Evolutionary conservation across 2,329 filamentous ascomycete genomes (phyloP).

Genomic region (Myriosclerotinia curreyana): DNA sequence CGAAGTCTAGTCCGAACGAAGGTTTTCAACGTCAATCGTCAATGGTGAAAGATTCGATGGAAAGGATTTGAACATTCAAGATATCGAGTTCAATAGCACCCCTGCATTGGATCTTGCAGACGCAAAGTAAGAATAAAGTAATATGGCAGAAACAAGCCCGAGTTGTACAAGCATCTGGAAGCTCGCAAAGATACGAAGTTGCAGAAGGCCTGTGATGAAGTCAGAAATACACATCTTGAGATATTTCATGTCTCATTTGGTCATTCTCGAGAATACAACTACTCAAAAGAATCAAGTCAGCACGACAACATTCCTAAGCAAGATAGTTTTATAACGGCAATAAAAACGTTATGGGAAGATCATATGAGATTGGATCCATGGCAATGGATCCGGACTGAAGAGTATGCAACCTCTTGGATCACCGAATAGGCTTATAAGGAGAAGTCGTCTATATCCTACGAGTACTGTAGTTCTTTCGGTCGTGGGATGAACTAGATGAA

Average conservation of each 20-base stretch:
- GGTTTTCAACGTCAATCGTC: no score
- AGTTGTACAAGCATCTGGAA: slow-evolving; percentile 45
- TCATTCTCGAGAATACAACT: slow-evolving; percentile 33
- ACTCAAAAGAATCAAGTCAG: slow-evolving; percentile 35
- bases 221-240: slow-evolving; percentile 37
- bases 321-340: slow-evolving; percentile 43
- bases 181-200: slow-evolving; percentile 41
- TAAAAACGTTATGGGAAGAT: slow-evolving; percentile 46
- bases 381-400: slow-evolving; percentile 44
- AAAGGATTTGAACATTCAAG: slow-evolving; percentile 39
- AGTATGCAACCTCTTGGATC: slow-evolving; percentile 43
- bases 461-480: slow-evolving; percentile 40
- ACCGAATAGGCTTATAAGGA: slow-evolving; percentile 43
- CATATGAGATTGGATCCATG: slow-evolving; percentile 45
- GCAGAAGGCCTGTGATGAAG: slow-evolving; percentile 42
- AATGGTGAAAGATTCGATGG: slow-evolving; percentile 31
- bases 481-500: slow-evolving; percentile 41
- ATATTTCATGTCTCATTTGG: neutral
- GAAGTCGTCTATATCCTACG: slow-evolving; percentile 41
- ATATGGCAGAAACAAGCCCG: slow-evolving; percentile 41
- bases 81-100: slow-evolving; percentile 50
- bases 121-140: no score
- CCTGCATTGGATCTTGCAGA: slow-evolving; percentile 48
- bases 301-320: slow-evolving; percentile 47
- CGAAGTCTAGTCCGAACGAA: no score